A percentile compares a stretch with the other conserved stretches of the same genome.
phyloP scores from a whole-genome alignment of 2,329 filamentous ascomycete genomes.

The Sordariomycetes sp. region DNA sequence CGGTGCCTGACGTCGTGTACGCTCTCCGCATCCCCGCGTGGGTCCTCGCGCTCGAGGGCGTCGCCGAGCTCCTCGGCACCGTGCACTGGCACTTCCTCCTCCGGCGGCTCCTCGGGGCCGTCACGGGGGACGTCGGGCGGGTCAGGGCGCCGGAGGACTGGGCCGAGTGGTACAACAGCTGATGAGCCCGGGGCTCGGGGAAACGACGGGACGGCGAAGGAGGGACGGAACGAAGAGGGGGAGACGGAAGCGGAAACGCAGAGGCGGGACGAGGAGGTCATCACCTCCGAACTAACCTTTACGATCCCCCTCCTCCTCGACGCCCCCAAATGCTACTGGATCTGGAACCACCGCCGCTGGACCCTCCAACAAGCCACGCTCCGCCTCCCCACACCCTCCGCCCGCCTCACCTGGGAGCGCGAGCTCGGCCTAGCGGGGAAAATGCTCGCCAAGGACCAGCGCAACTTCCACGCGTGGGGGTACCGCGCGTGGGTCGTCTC shows the following conservation, averaged over 20 bases:
- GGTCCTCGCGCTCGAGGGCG: slow-evolving; percentile 38
- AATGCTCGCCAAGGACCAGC: slow-evolving; percentile 74
- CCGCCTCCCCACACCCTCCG: slow-evolving; percentile 39
- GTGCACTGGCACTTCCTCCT: slow-evolving; percentile 48
- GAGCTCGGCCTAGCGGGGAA: slow-evolving; percentile 75
- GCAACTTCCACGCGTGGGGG: slow-evolving; percentile 96
- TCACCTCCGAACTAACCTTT: slow-evolving; percentile 67
- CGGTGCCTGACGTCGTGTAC: slow-evolving; percentile 48
- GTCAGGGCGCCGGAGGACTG: slow-evolving; percentile 31
- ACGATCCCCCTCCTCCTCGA: slow-evolving; percentile 72
- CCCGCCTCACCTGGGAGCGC: slow-evolving; percentile 63
- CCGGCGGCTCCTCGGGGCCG: slow-evolving; percentile 41
- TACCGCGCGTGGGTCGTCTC: slow-evolving; percentile 71
- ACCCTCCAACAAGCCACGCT: slow-evolving; percentile 58
- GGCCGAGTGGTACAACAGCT: slow-evolving; percentile 42
- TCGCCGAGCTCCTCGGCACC: slow-evolving; percentile 38
- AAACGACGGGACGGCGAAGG: slow-evolving; percentile 4
- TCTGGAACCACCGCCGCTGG: slow-evolving; percentile 95
- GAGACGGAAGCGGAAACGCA: slow-evolving; percentile 10
- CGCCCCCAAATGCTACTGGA: slow-evolving; percentile 97
- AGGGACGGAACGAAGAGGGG: slow-evolving; percentile 4
- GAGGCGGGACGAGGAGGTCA: slow-evolving; percentile 27
- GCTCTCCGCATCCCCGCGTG: slow-evolving; percentile 38
- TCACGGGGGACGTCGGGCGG: slow-evolving; percentile 35
- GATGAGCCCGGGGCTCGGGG: slow-evolving; percentile 19